Conservation (phyloP, 495 filamentous ascomycete genomes). For the Arthonia radiata region DNA sequence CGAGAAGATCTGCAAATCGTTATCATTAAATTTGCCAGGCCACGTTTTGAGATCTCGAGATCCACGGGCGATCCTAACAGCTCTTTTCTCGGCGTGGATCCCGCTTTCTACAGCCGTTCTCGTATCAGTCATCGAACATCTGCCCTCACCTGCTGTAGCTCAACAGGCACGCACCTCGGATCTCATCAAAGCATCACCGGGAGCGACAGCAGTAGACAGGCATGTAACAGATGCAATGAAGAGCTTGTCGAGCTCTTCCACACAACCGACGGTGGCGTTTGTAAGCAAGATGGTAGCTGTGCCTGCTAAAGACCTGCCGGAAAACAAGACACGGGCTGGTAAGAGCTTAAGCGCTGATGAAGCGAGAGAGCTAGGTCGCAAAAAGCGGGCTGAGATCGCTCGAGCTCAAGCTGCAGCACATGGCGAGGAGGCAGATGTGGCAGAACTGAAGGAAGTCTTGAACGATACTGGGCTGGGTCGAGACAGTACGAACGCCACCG, state of each 20-base stretch:
- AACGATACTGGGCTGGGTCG: constrained; percentile 25
- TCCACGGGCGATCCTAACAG: constrained; percentile 54
- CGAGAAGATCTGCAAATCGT: constrained; percentile 84
- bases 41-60: constrained; percentile 73
- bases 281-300: constrained; percentile 97
- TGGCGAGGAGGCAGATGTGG: constrained; percentile 13
- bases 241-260: constrained; percentile 39
- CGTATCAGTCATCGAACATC: constrained; percentile 77
- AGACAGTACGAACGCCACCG: constrained; percentile 11
- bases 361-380: constrained; percentile 64
- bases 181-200: constrained; percentile 61
- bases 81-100: constrained; percentile 73
- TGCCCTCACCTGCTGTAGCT: constrained; percentile 65
- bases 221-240: constrained; percentile 54
- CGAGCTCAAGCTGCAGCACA: constrained; percentile 38
- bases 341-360: constrained; percentile 58
- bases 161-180: constrained; percentile 62
- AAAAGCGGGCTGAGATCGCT: constrained; percentile 68
- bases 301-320: constrained; percentile 65
- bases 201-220: constrained; percentile 38
- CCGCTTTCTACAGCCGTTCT: constrained; percentile 80
- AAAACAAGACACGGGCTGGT: constrained; percentile 43
- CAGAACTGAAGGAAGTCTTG: constrained; percentile 27
- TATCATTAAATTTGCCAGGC: constrained; percentile 58
- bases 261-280: constrained; percentile 72